These are phyloP conservation scores for Botrytis tulipae DNA, from an alignment of 2,329 filamentous ascomycete genomes.

Conservation along the genomic window DNA sequence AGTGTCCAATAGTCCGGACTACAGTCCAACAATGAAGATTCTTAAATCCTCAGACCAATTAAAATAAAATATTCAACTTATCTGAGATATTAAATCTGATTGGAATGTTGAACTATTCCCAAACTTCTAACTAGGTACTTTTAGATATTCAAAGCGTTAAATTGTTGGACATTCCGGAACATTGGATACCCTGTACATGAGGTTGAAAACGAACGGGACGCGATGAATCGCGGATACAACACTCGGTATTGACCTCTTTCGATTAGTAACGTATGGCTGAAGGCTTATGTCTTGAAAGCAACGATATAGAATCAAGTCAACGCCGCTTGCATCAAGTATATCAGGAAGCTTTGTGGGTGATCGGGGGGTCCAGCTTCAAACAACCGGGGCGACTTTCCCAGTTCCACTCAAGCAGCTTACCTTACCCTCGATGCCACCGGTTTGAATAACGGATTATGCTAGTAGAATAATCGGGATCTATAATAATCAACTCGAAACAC, in stretches of 20 bases:
- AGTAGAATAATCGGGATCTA: not conserved
- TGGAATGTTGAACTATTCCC: too few relatives aligned
- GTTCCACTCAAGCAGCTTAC: not conserved
- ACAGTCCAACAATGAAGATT: too few relatives aligned
- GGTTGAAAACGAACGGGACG: not conserved
- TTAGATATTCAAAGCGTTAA: too few relatives aligned
- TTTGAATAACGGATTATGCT: not conserved
- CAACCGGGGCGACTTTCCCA: too few relatives aligned
- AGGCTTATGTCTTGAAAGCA: not conserved
- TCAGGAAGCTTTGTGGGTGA: too few relatives aligned
- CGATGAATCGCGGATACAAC: not conserved
- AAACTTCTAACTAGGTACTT: too few relatives aligned
- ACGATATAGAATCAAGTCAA: not conserved
- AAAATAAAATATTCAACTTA: too few relatives aligned
- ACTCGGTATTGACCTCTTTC: not conserved
- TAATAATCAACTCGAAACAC: not conserved
- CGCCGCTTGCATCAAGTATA: not conserved
- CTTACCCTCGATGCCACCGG: too few relatives aligned
- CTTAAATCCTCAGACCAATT: too few relatives aligned
- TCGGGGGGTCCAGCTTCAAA: not conserved
- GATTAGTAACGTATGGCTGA: not conserved
- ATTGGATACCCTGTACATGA: not conserved
- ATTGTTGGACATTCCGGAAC: too few relatives aligned
- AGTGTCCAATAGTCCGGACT: too few relatives aligned
- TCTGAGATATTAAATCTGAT: too few relatives aligned